Conservation (phyloP, 2,329 filamentous ascomycete species). For the Alternaria solani region DNA sequence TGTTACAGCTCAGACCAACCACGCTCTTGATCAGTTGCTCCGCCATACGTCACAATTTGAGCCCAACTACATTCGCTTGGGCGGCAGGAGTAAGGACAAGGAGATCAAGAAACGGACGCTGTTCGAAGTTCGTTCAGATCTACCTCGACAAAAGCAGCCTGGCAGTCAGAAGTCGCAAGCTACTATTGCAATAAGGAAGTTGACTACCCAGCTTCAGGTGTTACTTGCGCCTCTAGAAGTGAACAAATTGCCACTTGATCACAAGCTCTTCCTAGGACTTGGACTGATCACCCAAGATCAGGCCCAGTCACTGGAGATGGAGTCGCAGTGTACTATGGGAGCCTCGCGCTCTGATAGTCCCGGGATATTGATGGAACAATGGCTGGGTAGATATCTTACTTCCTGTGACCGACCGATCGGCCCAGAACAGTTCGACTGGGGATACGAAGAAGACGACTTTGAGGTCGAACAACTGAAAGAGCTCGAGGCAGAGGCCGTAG, state of each 20-base stretch:
- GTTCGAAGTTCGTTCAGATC: slow-evolving; percentile 63
- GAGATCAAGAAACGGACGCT: slow-evolving; percentile 72
- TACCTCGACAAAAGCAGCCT: slow-evolving; percentile 28
- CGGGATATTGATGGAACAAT: slow-evolving; percentile 58
- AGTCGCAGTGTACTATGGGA: slow-evolving; percentile 56
- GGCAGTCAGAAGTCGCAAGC: slow-evolving; percentile 54
- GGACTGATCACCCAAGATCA: slow-evolving; percentile 71
- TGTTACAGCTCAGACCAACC: slow-evolving; percentile 86
- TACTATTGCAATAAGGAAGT: slow-evolving; percentile 52
- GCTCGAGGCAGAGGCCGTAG: slow-evolving; percentile 64
- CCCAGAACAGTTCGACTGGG: slow-evolving; percentile 61
- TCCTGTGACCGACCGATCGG: slow-evolving; percentile 56
- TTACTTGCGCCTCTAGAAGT: slow-evolving; percentile 39
- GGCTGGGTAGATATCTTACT: slow-evolving; percentile 64
- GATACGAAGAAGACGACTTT: slow-evolving; percentile 67
- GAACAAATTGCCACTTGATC: slow-evolving; percentile 29
- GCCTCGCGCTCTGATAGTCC: slow-evolving; percentile 37
- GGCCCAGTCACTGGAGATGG: slow-evolving; percentile 65
- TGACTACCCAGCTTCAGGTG: slow-evolving; percentile 31
- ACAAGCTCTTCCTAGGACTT: slow-evolving; percentile 59
- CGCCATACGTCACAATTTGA: slow-evolving; percentile 69
- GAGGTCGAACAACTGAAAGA: slow-evolving; percentile 69
- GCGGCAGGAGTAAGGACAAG: slow-evolving; percentile 73
- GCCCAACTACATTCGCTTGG: slow-evolving; percentile 69
- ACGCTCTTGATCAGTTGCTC: slow-evolving; percentile 85